Evolutionary conservation across 73 alveolate species (phyloP).

Genomic region (Blepharisma stoltei): DNA sequence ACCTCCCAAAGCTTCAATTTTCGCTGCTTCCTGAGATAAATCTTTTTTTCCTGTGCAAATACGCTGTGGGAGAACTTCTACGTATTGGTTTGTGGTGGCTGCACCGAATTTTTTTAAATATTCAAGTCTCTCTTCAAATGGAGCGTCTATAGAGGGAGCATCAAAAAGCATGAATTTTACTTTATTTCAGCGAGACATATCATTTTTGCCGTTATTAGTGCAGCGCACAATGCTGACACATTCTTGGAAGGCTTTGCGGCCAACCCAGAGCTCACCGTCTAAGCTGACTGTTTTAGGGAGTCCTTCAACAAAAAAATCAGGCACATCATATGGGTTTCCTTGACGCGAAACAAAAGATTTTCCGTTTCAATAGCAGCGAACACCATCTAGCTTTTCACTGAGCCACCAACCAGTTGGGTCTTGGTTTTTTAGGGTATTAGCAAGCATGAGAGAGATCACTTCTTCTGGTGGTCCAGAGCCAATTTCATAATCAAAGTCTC

Average conservation of each 20-base stretch:
- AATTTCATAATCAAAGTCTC: too few species aligned
- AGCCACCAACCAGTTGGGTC: conserved; percentile 44
- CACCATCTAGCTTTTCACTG: conserved; percentile 57
- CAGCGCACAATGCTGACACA: conserved; percentile 12
- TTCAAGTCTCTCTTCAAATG: too few species aligned
- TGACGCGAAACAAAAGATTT: conserved; percentile 39
- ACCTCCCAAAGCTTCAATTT: conserved; percentile 35
- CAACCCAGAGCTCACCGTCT: conserved; percentile 39
- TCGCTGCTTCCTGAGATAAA: conserved; percentile 35
- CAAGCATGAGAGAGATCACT: too few species aligned
- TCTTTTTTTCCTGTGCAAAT: conserved; percentile 44
- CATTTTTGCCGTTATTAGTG: too few species aligned
- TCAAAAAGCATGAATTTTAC: too few species aligned
- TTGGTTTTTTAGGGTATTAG: not conserved
- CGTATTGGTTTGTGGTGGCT: conserved; percentile 29
- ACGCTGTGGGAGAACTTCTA: conserved; percentile 41
- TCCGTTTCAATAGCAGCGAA: conserved; percentile 53
- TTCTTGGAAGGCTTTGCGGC: conserved; percentile 28
- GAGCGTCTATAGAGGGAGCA: too few species aligned
- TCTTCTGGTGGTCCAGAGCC: too few species aligned
- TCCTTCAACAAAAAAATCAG: conserved; percentile 38
- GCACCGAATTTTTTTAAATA: not conserved
- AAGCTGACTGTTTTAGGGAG: conserved; percentile 35
- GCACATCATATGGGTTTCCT: conserved; percentile 25
- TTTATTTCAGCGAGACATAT: too few species aligned